phyloP scores from a whole-genome alignment of 2,329 filamentous ascomycete genomes.

The Ampelomyces quisqualis region DNA sequence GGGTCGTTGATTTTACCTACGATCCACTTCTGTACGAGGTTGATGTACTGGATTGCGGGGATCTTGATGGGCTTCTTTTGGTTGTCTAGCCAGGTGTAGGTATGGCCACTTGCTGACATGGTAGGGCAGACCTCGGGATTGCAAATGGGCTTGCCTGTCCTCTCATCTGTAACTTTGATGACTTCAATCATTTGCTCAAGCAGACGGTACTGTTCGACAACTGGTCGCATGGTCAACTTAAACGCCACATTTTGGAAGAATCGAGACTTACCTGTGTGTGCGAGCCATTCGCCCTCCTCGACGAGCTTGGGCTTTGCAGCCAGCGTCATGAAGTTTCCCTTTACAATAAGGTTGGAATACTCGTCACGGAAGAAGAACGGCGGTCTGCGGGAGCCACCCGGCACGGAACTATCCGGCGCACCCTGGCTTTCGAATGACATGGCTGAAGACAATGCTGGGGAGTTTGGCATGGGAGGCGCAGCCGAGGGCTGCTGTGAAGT shows the following conservation, averaged over 20 bases:
- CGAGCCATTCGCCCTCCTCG: constrained; percentile 92
- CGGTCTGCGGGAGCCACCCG: constrained; percentile 61
- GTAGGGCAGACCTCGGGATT: constrained; percentile 81
- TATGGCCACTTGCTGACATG: constrained; percentile 92
- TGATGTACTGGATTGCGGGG: constrained; percentile 90
- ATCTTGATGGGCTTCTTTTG: constrained; percentile 87
- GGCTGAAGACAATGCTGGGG: constrained; percentile 42
- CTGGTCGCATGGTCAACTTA: constrained; percentile 51
- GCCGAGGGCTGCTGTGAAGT: constrained; percentile 36
- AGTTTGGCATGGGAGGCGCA: constrained; percentile 42
- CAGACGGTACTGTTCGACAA: constrained; percentile 89
- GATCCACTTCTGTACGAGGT: constrained; percentile 95
- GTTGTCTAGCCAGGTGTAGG: constrained; percentile 93
- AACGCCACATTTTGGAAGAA: not conserved
- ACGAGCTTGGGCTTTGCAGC: constrained; percentile 91
- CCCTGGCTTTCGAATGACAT: constrained; percentile 67
- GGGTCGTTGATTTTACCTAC: constrained; percentile 91
- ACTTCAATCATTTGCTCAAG: constrained; percentile 87
- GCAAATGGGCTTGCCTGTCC: constrained; percentile 73
- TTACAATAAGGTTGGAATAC: constrained; percentile 84
- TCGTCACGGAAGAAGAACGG: constrained; percentile 74
- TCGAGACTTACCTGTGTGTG: constrained; percentile 71
- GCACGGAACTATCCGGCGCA: constrained; percentile 43
- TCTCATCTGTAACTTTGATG: constrained; percentile 80
- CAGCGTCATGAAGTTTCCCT: constrained; percentile 95